Evolutionary conservation across 2,329 filamentous ascomycete genomes (phyloP), one percentile per base, ranked within the genome.

Genomic region (Calonectria pteridis): DNA sequence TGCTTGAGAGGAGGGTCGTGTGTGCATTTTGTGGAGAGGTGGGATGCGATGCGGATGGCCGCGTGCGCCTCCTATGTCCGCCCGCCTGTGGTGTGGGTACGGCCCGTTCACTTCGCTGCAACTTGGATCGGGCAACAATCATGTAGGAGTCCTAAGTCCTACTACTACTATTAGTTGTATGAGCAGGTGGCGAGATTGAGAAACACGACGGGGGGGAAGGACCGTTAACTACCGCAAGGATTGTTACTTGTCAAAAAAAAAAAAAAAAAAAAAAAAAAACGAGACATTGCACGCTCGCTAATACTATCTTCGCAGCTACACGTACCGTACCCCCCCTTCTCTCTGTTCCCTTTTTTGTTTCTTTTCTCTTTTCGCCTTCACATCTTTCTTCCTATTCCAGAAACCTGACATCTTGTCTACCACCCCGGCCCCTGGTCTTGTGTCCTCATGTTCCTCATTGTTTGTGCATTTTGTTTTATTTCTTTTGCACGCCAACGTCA

Each of bases 1-100:
- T 75, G 74, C 73, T 74, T 71, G 49, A 43, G 66, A 33, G 64
- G 64, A 53, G 67, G 68, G 49, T 66, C 20, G 67, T 55, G 55
- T 43, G 46, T 70, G 51, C 29, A 37, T 50, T 55, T 55, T 59
- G 55, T 59, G 55, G 58, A 28, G 64, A 63, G 31, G 69, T 67
- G 69, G 53, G 69, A 67, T 71, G 43, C 11, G 55, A 49, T 69
- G 40, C 33, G 67, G 33, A 28, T 70, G 49, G 43, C 67, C 40
- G 59, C 62, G 69, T 70, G 68, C 37, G 49, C 35, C 35, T 26
- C n/a, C 43, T 55, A 37, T 63, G 23, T 16, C 53, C 33, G 53
- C 29, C 58, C 58, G 58, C n/a, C 23, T 20, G 35, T 29, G 33
- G 28, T 37, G 55, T 58, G 28, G 43, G 43, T 69, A 58, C 33